Conservation (phyloP, 768 basidiomycete genomes). For the Psilocybe subaeruginosa region DNA sequence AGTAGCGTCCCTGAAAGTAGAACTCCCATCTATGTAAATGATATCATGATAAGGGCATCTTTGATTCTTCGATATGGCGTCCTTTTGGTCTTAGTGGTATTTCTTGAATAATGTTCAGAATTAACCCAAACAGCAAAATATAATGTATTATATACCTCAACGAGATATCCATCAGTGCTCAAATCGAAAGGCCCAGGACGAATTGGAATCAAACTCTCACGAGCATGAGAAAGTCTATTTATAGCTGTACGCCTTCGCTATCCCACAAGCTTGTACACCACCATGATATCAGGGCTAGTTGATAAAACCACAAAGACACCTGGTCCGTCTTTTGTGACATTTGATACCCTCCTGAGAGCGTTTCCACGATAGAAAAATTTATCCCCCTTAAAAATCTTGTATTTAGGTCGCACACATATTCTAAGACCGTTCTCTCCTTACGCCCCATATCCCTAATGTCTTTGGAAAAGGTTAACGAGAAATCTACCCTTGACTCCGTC, state of each 20-base stretch:
- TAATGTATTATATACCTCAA: no score
- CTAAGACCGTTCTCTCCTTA: background rate
- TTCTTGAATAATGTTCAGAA: no score
- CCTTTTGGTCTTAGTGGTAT: no score
- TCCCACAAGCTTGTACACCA: background rate
- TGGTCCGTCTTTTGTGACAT: background rate
- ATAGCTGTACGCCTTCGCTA: background rate
- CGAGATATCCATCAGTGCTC: no score
- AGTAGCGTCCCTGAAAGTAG: no score
- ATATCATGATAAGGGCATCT: no score
- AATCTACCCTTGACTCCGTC: conserved; percentile 12
- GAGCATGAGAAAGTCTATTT: background rate
- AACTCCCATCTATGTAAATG: no score
- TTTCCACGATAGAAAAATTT: background rate
- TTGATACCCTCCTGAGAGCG: background rate
- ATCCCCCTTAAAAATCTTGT: background rate
- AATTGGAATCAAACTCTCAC: background rate
- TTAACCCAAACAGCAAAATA: no score
- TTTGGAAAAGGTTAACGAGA: conserved; percentile 17
- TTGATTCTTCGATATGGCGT: no score
- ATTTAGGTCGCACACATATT: background rate
- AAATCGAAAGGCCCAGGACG: no score
- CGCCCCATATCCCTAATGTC: conserved; percentile 11
- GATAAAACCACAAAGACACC: background rate
- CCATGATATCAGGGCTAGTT: background rate